These are phyloP conservation scores for Trichoderma breve DNA, from an alignment of 2,329 filamentous ascomycete species.

Conservation along the genomic window DNA sequence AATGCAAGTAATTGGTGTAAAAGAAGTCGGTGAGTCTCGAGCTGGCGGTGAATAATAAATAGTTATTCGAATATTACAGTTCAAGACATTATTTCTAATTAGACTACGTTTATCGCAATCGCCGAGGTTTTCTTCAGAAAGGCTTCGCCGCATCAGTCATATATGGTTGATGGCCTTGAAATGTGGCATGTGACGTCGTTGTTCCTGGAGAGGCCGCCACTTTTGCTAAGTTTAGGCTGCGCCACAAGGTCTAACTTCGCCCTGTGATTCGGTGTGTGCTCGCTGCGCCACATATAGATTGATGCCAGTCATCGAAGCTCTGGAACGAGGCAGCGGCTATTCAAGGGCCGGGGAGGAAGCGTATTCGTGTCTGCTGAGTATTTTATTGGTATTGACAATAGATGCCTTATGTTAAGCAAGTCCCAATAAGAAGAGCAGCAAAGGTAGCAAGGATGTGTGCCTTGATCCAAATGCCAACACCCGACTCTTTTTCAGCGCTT, in stretches of 20 bases:
- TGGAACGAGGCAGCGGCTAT: not conserved
- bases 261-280: not conserved
- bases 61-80: not conserved
- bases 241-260: not conserved
- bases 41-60: not conserved
- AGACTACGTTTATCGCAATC: not conserved
- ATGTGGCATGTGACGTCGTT: slow-evolving; percentile 8
- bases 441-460: not conserved
- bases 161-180: not conserved
- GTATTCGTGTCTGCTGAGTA: too few relatives aligned
- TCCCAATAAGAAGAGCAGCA: not conserved
- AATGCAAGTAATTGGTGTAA: not conserved
- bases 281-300: slow-evolving; percentile 15
- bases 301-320: not conserved
- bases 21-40: not conserved
- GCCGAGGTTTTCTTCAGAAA: not conserved
- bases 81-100: not conserved
- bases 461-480: not conserved
- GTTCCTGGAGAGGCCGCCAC: slow-evolving; percentile 11
- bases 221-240: not conserved
- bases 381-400: not conserved
- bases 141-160: not conserved
- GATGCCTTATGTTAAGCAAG: not conserved
- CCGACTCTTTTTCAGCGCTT: not conserved
- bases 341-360: not conserved